phyloP scores from a whole-genome alignment of 352 stramenopile genomes.

The Phytophthora capsici region DNA sequence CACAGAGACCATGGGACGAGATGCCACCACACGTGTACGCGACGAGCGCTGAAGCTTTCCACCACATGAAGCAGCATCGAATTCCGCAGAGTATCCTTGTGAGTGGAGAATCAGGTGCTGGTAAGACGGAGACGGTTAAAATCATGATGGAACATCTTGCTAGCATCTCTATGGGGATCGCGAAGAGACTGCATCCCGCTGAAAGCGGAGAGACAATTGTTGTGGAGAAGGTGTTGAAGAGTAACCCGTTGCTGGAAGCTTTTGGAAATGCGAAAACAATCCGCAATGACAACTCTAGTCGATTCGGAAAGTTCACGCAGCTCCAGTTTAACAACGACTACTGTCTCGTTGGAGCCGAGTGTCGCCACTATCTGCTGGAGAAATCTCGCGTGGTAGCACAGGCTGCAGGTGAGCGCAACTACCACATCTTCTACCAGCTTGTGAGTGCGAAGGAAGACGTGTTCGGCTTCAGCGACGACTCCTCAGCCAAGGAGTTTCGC shows the following conservation, averaged over 20 bases:
- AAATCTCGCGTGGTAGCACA: slow-evolving; percentile 96
- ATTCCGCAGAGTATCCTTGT: slow-evolving; percentile 92
- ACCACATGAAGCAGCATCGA: slow-evolving; percentile 78
- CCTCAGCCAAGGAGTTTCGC: slow-evolving; percentile 65
- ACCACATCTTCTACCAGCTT: slow-evolving; percentile 99
- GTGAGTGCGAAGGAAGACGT: slow-evolving; percentile 64
- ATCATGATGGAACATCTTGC: slow-evolving; percentile 97
- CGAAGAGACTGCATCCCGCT: slow-evolving; percentile 64
- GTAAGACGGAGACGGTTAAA: slow-evolving; percentile 97
- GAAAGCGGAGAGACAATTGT: slow-evolving; percentile 76
- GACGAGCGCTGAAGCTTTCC: slow-evolving; percentile 84
- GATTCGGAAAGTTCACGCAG: slow-evolving; percentile 96
- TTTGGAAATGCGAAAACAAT: slow-evolving; percentile 94
- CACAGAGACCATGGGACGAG: slow-evolving; percentile 57
- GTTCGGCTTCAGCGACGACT: slow-evolving; percentile 56
- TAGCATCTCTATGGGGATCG: slow-evolving; percentile 77
- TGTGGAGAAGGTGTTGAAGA: slow-evolving; percentile 90
- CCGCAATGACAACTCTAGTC: slow-evolving; percentile 95
- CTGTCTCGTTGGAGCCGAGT: slow-evolving; percentile 89
- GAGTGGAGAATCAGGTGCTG: slow-evolving; percentile 93
- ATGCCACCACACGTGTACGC: slow-evolving; percentile 92
- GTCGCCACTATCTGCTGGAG: slow-evolving; percentile 96
- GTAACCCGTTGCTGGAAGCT: slow-evolving; percentile 89
- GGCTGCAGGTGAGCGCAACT: slow-evolving; percentile 94
- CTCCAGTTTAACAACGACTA: slow-evolving; percentile 92